Percentiles rank a stretch among this genome's conserved stretches.
These are phyloP conservation scores for Pichia terricola DNA, from an alignment of 1,139 yeast genomes.

Conservation along the genomic window DNA sequence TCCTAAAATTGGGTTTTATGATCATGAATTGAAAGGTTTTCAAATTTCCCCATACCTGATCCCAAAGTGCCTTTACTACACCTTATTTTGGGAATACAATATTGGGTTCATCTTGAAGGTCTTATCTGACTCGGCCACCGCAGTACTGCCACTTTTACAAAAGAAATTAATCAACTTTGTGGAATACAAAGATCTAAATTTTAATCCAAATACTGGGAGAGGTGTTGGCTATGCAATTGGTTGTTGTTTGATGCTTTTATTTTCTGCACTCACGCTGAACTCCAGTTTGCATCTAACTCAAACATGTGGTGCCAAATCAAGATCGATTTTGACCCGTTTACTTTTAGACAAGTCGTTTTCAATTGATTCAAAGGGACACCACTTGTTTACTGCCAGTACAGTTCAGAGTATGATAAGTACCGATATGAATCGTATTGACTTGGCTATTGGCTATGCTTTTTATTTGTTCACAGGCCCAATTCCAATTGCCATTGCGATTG, in stretches of 20 bases:
- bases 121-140: slow-evolving; percentile 28
- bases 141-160: slow-evolving; percentile 36
- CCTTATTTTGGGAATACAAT: slow-evolving; percentile 28
- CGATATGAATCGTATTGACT: slow-evolving; percentile 68
- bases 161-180: slow-evolving; percentile 43
- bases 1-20: slow-evolving; percentile 1
- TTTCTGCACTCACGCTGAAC: slow-evolving; percentile 46
- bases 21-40: slow-evolving; percentile 12
- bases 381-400: slow-evolving; percentile 54
- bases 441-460: slow-evolving; percentile 67
- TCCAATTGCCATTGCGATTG: slow-evolving; percentile 48
- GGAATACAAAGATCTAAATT: slow-evolving; percentile 24
- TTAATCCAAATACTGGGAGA: slow-evolving; percentile 27
- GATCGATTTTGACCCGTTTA: slow-evolving; percentile 55
- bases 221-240: slow-evolving; percentile 60
- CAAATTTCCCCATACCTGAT: slow-evolving; percentile 8
- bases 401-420: slow-evolving; percentile 69
- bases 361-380: slow-evolving; percentile 50
- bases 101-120: slow-evolving; percentile 22
- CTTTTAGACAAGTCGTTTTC: slow-evolving; percentile 54
- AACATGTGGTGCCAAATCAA: slow-evolving; percentile 51
- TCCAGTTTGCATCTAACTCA: slow-evolving; percentile 53
- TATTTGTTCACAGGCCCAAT: slow-evolving; percentile 54
- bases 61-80: slow-evolving; percentile 24
- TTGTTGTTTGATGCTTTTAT: slow-evolving; percentile 35